Evolutionary conservation across 1,284 basidiomycete species (phyloP).

Genomic region (Microbotryum lychnidis-dioicae): DNA sequence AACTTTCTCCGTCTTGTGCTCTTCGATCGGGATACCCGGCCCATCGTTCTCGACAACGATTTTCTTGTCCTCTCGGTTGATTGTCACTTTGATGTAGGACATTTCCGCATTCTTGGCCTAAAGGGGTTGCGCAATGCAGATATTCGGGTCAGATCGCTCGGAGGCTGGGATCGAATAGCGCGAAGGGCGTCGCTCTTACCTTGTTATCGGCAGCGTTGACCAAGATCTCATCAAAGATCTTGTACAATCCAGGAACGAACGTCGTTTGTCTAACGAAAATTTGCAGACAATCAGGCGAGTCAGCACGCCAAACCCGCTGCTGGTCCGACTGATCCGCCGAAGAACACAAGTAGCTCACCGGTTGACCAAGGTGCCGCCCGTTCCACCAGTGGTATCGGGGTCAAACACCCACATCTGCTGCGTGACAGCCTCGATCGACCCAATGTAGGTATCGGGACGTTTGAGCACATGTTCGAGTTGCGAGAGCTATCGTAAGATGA

Average conservation of each 20-base stretch:
- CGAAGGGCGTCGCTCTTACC: slow-evolving; percentile 46
- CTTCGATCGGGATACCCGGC: slow-evolving; percentile 91
- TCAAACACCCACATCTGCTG: slow-evolving; percentile 89
- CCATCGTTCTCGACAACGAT: slow-evolving; percentile 97
- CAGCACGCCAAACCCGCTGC: not conserved
- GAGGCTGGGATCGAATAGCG: not conserved
- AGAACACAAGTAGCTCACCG: too few relatives aligned
- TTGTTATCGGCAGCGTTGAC: slow-evolving; percentile 99
- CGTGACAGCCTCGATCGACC: slow-evolving; percentile 76
- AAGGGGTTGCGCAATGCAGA: not conserved
- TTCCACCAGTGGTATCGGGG: not conserved
- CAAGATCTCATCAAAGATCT: slow-evolving; percentile 98
- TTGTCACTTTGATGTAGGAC: slow-evolving; percentile 79
- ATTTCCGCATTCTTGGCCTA: slow-evolving; percentile 82
- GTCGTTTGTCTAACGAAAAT: slow-evolving; percentile 53
- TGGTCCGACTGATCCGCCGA: not conserved
- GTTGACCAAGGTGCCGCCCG: too few relatives aligned
- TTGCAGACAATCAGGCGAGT: too few relatives aligned
- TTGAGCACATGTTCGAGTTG: slow-evolving; percentile 95
- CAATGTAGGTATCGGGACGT: slow-evolving; percentile 97
- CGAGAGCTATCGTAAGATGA: slow-evolving; percentile 55
- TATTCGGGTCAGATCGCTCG: not conserved
- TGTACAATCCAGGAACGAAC: slow-evolving; percentile 97
- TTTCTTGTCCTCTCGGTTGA: slow-evolving; percentile 71
- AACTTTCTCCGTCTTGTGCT: slow-evolving; percentile 85